Evolutionary conservation across 495 filamentous ascomycete species (phyloP).

Genomic region (Trichocladium antarcticum): DNA sequence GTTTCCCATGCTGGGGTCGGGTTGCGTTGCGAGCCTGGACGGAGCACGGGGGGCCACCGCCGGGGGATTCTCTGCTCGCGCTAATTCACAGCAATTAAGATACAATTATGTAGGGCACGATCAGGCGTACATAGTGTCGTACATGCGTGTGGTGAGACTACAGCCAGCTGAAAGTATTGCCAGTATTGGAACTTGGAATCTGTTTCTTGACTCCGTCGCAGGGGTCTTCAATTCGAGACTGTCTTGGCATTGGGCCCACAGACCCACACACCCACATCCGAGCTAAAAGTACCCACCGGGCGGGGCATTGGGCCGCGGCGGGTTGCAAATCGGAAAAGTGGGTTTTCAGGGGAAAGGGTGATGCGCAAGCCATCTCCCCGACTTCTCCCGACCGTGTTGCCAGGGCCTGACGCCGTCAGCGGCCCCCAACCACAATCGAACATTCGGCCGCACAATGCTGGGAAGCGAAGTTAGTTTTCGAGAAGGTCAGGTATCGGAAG

Average conservation of each 20-base stretch:
- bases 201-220: too few relatives aligned
- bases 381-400: conserved; percentile 13
- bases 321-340: conserved; percentile 1
- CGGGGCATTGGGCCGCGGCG: conserved; percentile 5
- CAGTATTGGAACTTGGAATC: too few relatives aligned
- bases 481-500: neutral
- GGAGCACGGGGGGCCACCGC: too few relatives aligned
- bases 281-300: neutral
- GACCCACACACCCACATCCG: neutral
- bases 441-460: neutral
- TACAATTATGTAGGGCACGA: too few relatives aligned
- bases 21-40: too few relatives aligned
- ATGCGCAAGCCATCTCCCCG: conserved; percentile 11
- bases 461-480: conserved; percentile 1
- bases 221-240: neutral
- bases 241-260: neutral
- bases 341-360: conserved; percentile 11
- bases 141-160: too few relatives aligned
- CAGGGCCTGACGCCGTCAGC: neutral
- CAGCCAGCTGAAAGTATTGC: too few relatives aligned
- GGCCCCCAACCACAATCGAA: conserved; percentile 1
- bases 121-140: too few relatives aligned
- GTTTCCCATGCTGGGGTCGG: neutral
- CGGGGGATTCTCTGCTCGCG: too few relatives aligned
- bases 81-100: too few relatives aligned